phyloP scores from a whole-genome alignment of 148 eudicot genomes.

The Diospyros lotus region DNA sequence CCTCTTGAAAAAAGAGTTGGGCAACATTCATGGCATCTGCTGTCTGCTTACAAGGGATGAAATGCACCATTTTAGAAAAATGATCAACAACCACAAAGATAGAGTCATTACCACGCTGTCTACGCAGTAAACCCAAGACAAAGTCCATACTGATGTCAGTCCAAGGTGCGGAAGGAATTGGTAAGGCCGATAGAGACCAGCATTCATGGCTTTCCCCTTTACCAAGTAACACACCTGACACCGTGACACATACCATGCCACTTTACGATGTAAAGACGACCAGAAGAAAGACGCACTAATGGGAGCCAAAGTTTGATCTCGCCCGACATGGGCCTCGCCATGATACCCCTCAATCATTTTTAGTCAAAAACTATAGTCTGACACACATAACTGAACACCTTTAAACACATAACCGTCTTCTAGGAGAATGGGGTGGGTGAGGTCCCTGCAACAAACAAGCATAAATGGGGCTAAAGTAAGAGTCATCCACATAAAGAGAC shows the following conservation, averaged over 20 bases:
- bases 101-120: not conserved
- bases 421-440: no score
- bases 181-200: not conserved
- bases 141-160: not conserved
- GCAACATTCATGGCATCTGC: not conserved
- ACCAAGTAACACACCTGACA: not conserved
- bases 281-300: not conserved
- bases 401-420: not conserved
- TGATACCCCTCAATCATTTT: not conserved
- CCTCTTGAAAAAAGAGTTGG: not conserved
- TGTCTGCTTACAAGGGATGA: not conserved
- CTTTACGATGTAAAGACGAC: not conserved
- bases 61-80: not conserved
- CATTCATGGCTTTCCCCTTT: not conserved
- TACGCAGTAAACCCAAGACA: not conserved
- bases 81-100: not conserved
- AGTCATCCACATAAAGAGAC: not conserved
- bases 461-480: not conserved
- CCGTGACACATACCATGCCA: not conserved
- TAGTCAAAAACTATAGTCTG: not conserved
- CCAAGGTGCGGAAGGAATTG: not conserved
- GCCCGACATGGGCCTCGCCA: not conserved
- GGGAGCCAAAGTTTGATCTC: not conserved
- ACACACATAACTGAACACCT: not conserved
- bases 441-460: no score